Base-by-base conservation (phyloP, 2,329 filamentous ascomycete species). In the Botrytis elliptica region DNA sequence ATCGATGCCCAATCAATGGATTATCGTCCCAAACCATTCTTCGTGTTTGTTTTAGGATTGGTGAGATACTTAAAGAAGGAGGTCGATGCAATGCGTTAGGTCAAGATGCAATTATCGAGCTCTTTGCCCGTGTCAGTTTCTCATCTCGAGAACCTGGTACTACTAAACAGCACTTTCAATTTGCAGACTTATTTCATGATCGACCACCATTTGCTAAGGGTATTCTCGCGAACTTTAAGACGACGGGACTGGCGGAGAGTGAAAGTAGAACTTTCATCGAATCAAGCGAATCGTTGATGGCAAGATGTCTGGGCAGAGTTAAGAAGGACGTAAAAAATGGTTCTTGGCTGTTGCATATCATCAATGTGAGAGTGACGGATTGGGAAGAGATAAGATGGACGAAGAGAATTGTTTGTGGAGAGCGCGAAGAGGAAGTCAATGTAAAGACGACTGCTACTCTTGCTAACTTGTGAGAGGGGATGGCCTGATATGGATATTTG, bases 41-140 rank as follows among this genome's bases (percentile, higher is more conserved):
- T 20, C 85, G 88, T 18, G 89, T 87, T 0, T 92, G 90, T 78
- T 92, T 93, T 77, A 86, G 89, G 40, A 84, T 91, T 38, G 88
- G 87, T 5, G 89, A 92, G 78, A 86, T 91, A 73, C 79, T 88
- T 66, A 86, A 85, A 67, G 84, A 84, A 65, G 86, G 86, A 4
- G 70, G 74, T 52, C 82, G 80, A 69, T 83, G 83, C 70, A 83
- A 84, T 20, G 81, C 81, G 4, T 82, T 89, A 65, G 83, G 83
- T 25, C 84, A 86, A 62, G 85, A 87, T 70, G 84, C 83, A 6
- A 85, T 92, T 71, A 86, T 92, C 74, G 90, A 92, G 79, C 81
- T 93, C 0, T 93, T 90, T 78, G 89, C 89, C 5, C 85, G 88
- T 40, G 87, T 92, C 2, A 83, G 83, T 1, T 85, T 84, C 70